These are phyloP conservation scores for Whalleya microplaca DNA, from an alignment of 2,329 filamentous ascomycete species.

Conservation along the genomic window DNA sequence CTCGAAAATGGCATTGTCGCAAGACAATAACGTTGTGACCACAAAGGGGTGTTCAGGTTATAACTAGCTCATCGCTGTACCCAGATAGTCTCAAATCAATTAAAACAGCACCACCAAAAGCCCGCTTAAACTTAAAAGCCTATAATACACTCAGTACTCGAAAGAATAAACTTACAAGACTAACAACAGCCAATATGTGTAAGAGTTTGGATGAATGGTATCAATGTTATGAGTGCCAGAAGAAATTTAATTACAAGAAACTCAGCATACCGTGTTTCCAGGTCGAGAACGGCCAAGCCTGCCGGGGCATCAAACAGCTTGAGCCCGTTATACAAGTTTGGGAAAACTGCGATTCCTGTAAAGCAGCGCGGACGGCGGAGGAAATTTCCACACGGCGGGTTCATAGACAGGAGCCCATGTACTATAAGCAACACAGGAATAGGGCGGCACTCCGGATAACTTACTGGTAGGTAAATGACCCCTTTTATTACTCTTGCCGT, in stretches of 20 bases:
- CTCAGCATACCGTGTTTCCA: constrained; percentile 7
- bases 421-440: constrained; percentile 2
- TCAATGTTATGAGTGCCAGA: constrained; percentile 23
- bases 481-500: neutral
- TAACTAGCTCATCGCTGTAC: neutral
- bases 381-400: constrained; percentile 21
- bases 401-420: constrained; percentile 14
- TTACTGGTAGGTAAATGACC: constrained; percentile 14
- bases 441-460: constrained; percentile 3
- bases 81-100: neutral
- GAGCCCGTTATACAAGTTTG: constrained; percentile 2
- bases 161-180: neutral
- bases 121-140: neutral
- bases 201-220: neutral
- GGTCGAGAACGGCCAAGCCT: constrained; percentile 3
- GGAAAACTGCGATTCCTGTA: constrained; percentile 17
- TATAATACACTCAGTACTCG: neutral
- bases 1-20: neutral
- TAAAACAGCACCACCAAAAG: neutral
- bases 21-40: neutral
- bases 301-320: neutral
- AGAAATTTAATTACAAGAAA: constrained; percentile 1
- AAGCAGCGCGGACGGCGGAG: constrained; percentile 13
- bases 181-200: constrained; percentile 17
- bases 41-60: neutral